Evolutionary conservation across 208 protist species (phyloP).

Genomic region (Trypanosoma avium): DNA sequence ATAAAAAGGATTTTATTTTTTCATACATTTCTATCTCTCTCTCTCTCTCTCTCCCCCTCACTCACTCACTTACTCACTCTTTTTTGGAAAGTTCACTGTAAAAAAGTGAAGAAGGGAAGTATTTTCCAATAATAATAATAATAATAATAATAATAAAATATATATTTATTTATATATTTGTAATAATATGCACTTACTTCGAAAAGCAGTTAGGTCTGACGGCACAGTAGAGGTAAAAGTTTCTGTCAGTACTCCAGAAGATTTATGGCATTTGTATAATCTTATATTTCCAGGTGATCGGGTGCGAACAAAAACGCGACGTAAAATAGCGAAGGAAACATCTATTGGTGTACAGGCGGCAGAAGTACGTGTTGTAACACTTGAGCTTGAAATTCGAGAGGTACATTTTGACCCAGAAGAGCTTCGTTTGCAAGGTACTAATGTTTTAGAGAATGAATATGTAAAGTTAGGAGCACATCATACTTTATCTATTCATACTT

Average conservation of each 20-base stretch:
- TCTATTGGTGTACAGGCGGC: constrained; percentile 39
- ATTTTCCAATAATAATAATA: too few species aligned
- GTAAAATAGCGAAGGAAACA: constrained; percentile 74
- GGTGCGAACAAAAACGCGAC: constrained; percentile 69
- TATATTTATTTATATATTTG: too few species aligned
- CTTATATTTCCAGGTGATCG: constrained; percentile 88
- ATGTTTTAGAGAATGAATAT: constrained; percentile 80
- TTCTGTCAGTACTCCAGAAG: constrained; percentile 86
- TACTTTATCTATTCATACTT: constrained; percentile 91
- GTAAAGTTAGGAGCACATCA: constrained; percentile 93
- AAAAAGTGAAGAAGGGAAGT: too few species aligned
- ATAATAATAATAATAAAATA: too few species aligned
- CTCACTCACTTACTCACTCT: too few species aligned
- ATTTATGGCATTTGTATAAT: constrained; percentile 98
- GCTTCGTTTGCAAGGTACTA: constrained; percentile 85
- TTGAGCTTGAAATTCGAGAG: constrained; percentile 56
- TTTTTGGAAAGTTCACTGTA: too few species aligned
- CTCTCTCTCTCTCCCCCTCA: too few species aligned
- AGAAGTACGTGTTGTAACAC: constrained; percentile 59
- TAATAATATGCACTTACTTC: constrained; percentile 59
- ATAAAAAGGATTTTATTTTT: too few species aligned
- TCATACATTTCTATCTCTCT: too few species aligned
- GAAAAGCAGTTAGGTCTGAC: constrained; percentile 43
- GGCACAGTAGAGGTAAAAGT: constrained; percentile 90
- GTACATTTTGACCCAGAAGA: constrained; percentile 78